Evolutionary conservation across 2,329 filamentous ascomycete genomes (phyloP).

Genomic region (Hyphodiscus sp.): DNA sequence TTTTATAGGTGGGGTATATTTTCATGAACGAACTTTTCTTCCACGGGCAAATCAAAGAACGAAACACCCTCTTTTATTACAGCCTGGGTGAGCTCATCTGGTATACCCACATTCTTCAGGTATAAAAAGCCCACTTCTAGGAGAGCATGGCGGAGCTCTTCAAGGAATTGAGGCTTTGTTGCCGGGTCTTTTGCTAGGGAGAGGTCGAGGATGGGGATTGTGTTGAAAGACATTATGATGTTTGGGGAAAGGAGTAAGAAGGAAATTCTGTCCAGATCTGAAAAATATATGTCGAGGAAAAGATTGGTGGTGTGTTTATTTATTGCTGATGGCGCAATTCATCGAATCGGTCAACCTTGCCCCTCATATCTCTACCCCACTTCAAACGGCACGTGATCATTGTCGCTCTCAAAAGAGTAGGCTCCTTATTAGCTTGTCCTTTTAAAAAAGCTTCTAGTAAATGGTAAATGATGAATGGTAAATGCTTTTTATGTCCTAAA

Average conservation of each 20-base stretch:
- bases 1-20: not conserved
- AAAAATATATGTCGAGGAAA: too few species aligned
- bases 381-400: not conserved
- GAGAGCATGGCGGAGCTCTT: slow-evolving; percentile 64
- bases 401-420: too few species aligned
- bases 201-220: slow-evolving; percentile 73
- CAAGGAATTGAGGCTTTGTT: slow-evolving; percentile 67
- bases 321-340: not conserved
- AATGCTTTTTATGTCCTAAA: not conserved
- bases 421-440: too few species aligned
- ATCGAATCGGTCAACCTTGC: not conserved
- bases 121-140: slow-evolving; percentile 88
- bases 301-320: slow-evolving; percentile 50
- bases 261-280: too few species aligned
- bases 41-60: slow-evolving; percentile 70
- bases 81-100: slow-evolving; percentile 54
- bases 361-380: not conserved
- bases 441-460: too few species aligned
- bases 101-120: slow-evolving; percentile 70
- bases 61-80: slow-evolving; percentile 62
- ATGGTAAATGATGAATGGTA: not conserved
- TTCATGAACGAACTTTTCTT: slow-evolving; percentile 58
- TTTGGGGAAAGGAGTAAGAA: not conserved
- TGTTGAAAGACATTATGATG: slow-evolving; percentile 48
- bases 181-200: slow-evolving; percentile 54